Base-by-base conservation (phyloP, 2,329 filamentous ascomycete species). In the Pyrenophora tritici-repentis region DNA sequence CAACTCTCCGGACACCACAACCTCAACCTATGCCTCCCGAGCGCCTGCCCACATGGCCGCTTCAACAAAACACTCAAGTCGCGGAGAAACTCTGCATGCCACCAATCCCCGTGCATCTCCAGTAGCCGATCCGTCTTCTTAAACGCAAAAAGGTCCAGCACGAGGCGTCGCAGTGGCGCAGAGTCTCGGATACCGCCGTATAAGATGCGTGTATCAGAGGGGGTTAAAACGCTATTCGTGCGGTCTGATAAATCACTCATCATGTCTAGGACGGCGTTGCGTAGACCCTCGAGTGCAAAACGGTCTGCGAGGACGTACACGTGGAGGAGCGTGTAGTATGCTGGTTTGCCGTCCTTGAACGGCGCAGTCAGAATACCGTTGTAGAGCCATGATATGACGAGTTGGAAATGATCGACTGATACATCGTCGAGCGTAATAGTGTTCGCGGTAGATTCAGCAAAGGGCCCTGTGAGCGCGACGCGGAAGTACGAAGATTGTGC, bases 311-410 rank as follows among this genome's bases (percentile, higher is more conserved):
- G 71, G 4, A 70, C 67, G 63, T 78, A 81, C 6, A 79, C 64
- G 52, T 80, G 73, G 3, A 81, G 67, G 3, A 81, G 72, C 1
- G 77, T 72, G 67, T 80, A 81, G 68, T 80, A 81, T 22, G 78
- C 79, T 4, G 78, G 78, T 52, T 73, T 75, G 16, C 75, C 76
- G 24, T 75, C 72, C 54, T 76, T 73, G 66, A 77, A 79, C 48
- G 77, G 74, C 22, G 74, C 52, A 1, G 52, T 66, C 55, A 75
- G 73, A 22, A 62, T 59, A 26, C 73, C 72, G 6, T 76, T 78
- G 70, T 82, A 81, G 5, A 81, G 72, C 79, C 79, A 81, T 51
- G 75, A 69, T n/a, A 79, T 67, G 60, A 79, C 78, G 70, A 79
- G 78, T 50, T 79, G 76, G 63, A 81, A 81, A 49, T 73, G 73